Evolutionary conservation across 2,329 filamentous ascomycete species (phyloP), one percentile per base, ranked within the genome.

Genomic region (Calonectria crousiana): DNA sequence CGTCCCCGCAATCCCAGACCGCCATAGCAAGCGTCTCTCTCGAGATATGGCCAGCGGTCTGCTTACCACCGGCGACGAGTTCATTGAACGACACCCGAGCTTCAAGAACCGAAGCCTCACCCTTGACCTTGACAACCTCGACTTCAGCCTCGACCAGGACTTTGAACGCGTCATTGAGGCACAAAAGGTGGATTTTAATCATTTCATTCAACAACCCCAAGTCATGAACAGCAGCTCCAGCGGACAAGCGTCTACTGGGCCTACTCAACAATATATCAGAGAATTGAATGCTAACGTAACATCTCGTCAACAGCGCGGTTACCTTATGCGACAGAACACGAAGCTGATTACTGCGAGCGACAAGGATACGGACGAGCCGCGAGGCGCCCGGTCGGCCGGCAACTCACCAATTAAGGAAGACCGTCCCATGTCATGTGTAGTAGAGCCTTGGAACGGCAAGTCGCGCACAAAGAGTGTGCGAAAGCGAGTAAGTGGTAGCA

Each of bases 261-360:
- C 41, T 60, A 71, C 26, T 13, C 75, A 76, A 47, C 65, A 38
- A 69, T 26, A 71, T 9, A 67, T 36, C 38, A 70, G 77, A 75
- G 74, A 75, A 72, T 64, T 79, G 76, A 85, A 89, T 92, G 89
- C 93, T 95, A 92, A 95, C 90, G 82, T 87, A 81, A 89, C 84
- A 82, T 81, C 86, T 80, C 88, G 85, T 79, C 89, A 89, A 92
- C 94, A 98, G 96, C 96, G 97, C 88, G 97, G 97, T 71, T 99
- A 99, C 83, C 90, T 98, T 58, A 99, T 98, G 96, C 93, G 97
- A 81, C 96, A 99, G 81, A 99, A 98, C 86, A 98, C 96, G 4
- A 98, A 98, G 85, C 91, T 99, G 69, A 95, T 99, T 66, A 92
- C 98, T 65, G 97, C 97, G n/a, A 98, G 93, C 83, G 93, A 95